Conservation (phyloP, 1,284 basidiomycete genomes). For the Malassezia furfur region DNA sequence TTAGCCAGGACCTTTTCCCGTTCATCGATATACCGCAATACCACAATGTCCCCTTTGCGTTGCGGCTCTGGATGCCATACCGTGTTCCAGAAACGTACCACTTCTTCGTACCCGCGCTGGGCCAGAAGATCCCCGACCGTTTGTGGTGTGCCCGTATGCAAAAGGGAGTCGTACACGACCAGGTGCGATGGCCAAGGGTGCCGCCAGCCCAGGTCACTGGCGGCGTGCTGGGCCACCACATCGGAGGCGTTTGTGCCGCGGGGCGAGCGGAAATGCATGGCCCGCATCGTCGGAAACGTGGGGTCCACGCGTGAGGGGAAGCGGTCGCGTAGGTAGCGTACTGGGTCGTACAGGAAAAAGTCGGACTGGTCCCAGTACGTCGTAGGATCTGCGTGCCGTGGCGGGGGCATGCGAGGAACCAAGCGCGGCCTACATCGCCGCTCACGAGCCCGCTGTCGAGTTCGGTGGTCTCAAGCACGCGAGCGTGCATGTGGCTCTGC, state of each 20-base stretch:
- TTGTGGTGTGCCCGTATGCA: slow-evolving; percentile 51
- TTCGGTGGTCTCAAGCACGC: background rate
- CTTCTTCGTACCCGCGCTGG: slow-evolving; percentile 59
- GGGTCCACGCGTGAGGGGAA: slow-evolving; percentile 61
- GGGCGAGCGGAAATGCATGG: background rate
- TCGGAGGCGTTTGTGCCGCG: background rate
- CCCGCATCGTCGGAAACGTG: slow-evolving; percentile 54
- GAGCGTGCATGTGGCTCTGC: slow-evolving; percentile 70
- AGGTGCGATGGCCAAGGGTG: slow-evolving; percentile 73
- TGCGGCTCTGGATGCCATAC: slow-evolving; percentile 70
- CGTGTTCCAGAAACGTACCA: slow-evolving; percentile 60
- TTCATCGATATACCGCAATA: slow-evolving; percentile 51
- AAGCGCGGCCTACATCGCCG: slow-evolving; percentile 18
- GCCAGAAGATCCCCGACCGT: slow-evolving; percentile 51
- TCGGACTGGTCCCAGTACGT: slow-evolving; percentile 71
- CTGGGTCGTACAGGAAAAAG: slow-evolving; percentile 68
- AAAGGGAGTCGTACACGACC: slow-evolving; percentile 66
- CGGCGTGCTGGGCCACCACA: background rate
- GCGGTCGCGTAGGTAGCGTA: slow-evolving; percentile 57
- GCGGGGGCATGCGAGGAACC: slow-evolving; percentile 36
- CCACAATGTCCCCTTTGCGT: slow-evolving; percentile 62
- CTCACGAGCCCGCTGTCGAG: slow-evolving; percentile 17
- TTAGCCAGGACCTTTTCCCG: background rate
- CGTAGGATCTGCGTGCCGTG: background rate
- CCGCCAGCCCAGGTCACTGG: slow-evolving; percentile 51